Conservation (phyloP, 1,284 basidiomycete genomes). For the Mycena citricolor region DNA sequence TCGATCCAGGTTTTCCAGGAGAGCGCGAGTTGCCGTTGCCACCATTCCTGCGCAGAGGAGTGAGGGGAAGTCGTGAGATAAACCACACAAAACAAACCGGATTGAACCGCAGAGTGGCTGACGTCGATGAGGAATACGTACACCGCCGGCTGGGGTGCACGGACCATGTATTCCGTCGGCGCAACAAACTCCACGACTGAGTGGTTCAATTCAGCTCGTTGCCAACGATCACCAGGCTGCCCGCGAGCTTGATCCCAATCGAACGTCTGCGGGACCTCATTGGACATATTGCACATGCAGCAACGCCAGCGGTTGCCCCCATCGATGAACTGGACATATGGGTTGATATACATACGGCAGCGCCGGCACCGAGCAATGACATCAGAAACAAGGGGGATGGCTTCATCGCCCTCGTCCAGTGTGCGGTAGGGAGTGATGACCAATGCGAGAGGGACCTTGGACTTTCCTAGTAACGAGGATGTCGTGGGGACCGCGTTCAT, state of each 20-base stretch:
- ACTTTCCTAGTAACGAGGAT: conserved; percentile 84
- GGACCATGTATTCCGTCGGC: conserved; percentile 98
- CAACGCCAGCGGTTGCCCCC: conserved; percentile 96
- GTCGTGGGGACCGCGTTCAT: conserved; percentile 91
- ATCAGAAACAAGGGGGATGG: conserved; percentile 86
- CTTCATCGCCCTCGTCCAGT: conserved; percentile 68
- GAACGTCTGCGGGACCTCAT: conserved; percentile 96
- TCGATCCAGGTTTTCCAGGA: conserved; percentile 90
- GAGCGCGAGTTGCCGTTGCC: conserved; percentile 93
- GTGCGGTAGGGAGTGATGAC: conserved; percentile 91
- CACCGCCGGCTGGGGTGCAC: conserved; percentile 94
- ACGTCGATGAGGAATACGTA: conserved; percentile 98
- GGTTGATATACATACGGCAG: conserved; percentile 98
- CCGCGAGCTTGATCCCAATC: conserved; percentile 95
- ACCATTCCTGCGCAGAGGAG: conserved; percentile 76
- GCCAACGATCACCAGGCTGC: conserved; percentile 92
- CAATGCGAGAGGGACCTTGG: conserved; percentile 90
- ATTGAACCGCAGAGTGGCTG: conserved; percentile 86
- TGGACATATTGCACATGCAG: conserved; percentile 97
- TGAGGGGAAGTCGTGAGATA: background rate
- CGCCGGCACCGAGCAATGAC: conserved; percentile 96
- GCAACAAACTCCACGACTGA: conserved; percentile 96
- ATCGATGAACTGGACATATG: conserved; percentile 97
- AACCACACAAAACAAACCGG: conserved; percentile 46
- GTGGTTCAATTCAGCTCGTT: conserved; percentile 87